A percentile compares a stretch with the other conserved stretches of the same genome.
Conservation (phyloP, 2,329 filamentous ascomycete species). For the Aureobasidium melanogenum region DNA sequence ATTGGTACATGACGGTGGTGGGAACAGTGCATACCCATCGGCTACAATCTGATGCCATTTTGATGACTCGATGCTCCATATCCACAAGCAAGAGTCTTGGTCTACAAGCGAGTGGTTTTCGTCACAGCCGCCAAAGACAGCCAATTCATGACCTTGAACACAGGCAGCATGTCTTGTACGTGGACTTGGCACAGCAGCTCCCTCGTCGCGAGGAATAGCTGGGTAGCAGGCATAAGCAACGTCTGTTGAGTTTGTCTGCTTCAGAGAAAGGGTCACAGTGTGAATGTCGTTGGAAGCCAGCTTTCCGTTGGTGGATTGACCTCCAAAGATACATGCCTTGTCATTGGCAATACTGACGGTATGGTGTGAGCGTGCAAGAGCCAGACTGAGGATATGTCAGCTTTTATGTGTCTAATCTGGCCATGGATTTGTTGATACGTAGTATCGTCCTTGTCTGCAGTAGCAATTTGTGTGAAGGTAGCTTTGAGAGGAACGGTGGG, state of each 20-base stretch:
- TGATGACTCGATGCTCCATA: constrained; percentile 26
- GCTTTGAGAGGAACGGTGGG: constrained; percentile 36
- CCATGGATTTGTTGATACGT: constrained; percentile 9
- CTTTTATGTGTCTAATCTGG: neutral
- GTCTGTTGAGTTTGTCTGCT: constrained; percentile 21
- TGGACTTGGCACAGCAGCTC: constrained; percentile 25
- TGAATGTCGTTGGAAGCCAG: constrained; percentile 36
- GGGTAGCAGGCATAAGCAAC: constrained; percentile 35
- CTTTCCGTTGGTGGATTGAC: constrained; percentile 27
- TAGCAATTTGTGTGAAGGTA: constrained; percentile 33
- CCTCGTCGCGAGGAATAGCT: constrained; percentile 27
- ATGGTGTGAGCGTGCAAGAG: constrained; percentile 28
- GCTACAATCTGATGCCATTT: constrained; percentile 8
- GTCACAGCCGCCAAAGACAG: constrained; percentile 32
- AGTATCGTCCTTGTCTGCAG: constrained; percentile 27
- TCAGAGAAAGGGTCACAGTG: constrained; percentile 27
- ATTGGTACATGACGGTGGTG: neutral
- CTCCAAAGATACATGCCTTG: constrained; percentile 39
- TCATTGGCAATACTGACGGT: constrained; percentile 27
- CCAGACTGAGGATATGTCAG: constrained; percentile 16
- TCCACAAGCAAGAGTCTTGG: constrained; percentile 31
- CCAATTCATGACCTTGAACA: constrained; percentile 30
- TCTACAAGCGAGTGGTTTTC: constrained; percentile 26
- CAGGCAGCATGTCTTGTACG: constrained; percentile 33
- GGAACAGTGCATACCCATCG: neutral